phyloP scores from a whole-genome alignment of 2,329 filamentous ascomycete genomes.

The Pseudogymnoascus sp. region DNA sequence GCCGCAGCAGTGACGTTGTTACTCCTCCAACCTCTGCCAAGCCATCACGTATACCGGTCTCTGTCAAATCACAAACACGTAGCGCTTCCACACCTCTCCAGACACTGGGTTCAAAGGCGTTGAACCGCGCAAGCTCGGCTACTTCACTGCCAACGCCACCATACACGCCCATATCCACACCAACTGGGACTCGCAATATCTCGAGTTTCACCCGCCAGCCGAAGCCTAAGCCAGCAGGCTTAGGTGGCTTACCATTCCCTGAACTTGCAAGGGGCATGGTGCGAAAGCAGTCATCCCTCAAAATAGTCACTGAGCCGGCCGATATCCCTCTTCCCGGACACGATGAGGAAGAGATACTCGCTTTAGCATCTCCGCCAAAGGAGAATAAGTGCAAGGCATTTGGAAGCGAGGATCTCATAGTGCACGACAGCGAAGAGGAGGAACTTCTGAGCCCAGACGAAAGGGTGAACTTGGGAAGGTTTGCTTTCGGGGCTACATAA shows the following conservation, averaged over 20 bases:
- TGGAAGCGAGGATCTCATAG: constrained; percentile 44
- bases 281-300: constrained; percentile 7
- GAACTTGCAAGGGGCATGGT: constrained; percentile 17
- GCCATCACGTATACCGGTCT: constrained; percentile 25
- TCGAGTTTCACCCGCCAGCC: background rate
- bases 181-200: background rate
- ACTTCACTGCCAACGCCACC: constrained; percentile 21
- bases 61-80: constrained; percentile 20
- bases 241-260: constrained; percentile 21
- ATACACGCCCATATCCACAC: constrained; percentile 18
- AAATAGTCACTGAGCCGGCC: constrained; percentile 30
- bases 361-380: constrained; percentile 19
- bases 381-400: background rate
- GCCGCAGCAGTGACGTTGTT: background rate
- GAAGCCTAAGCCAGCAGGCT: constrained; percentile 13
- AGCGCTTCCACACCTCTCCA: constrained; percentile 27
- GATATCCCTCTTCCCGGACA: constrained; percentile 28
- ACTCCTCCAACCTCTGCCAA: constrained; percentile 20
- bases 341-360: constrained; percentile 20
- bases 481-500: background rate
- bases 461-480: background rate
- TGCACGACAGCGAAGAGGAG: constrained; percentile 40
- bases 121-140: constrained; percentile 17
- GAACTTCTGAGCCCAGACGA: constrained; percentile 20
- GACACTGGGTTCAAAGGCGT: constrained; percentile 24